Evolutionary conservation across 805 yeast species (phyloP).

Genomic region (Saccharomycopsis sp.): DNA sequence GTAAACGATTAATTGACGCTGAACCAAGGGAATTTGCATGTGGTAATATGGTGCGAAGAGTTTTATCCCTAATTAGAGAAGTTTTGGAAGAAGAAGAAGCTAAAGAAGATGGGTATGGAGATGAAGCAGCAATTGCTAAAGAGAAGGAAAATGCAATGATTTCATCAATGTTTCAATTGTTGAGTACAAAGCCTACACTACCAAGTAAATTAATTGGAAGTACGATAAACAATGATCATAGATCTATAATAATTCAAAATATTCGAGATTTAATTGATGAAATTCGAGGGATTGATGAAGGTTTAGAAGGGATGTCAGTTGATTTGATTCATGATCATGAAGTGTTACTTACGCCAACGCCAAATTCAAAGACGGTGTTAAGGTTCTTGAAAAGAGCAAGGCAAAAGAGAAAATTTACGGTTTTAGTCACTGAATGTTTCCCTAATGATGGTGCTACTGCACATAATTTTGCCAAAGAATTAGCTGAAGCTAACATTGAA

Average conservation of each 20-base stretch:
- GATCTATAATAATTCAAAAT: constrained; percentile 85
- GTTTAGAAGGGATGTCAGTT: constrained; percentile 81
- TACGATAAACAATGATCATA: constrained; percentile 42
- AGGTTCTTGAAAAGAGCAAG: constrained; percentile 83
- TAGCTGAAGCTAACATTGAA: constrained; percentile 81
- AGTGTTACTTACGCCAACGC: constrained; percentile 84
- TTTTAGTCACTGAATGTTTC: constrained; percentile 82
- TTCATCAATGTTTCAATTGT: constrained; percentile 79
- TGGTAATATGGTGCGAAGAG: constrained; percentile 88
- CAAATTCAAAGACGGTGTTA: constrained; percentile 81
- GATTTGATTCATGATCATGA: constrained; percentile 94
- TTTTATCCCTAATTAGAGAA: constrained; percentile 79
- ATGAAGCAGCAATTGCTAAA: not conserved
- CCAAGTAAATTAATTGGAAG: constrained; percentile 23
- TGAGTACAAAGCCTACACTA: constrained; percentile 30
- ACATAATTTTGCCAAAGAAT: constrained; percentile 68
- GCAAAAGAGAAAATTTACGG: constrained; percentile 84
- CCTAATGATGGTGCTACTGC: constrained; percentile 82
- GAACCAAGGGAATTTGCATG: constrained; percentile 85
- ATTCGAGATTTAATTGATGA: constrained; percentile 91
- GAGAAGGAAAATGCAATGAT: constrained; percentile 44
- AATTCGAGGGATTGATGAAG: constrained; percentile 81
- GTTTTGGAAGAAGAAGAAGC: constrained; percentile 54
- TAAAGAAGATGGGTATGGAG: constrained; percentile 12
- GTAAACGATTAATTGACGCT: constrained; percentile 61